A percentile compares a stretch with the other conserved stretches of the same genome.
Evolutionary conservation across 352 stramenopile genomes (phyloP).

Genomic region (Blastocystis sp.): DNA sequence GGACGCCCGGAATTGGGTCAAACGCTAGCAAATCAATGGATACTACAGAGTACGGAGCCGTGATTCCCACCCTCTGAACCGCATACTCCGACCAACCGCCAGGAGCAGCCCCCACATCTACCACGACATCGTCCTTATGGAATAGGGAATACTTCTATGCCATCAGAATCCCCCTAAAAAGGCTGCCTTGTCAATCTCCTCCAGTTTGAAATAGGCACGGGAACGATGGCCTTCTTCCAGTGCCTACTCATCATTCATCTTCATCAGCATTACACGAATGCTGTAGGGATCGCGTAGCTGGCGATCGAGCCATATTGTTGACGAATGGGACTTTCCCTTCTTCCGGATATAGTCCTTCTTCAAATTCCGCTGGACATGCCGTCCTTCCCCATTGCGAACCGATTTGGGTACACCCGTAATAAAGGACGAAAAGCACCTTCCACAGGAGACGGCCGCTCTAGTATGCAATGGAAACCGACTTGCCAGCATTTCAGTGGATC

Average conservation of each 20-base stretch:
- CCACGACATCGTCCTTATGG: neutral
- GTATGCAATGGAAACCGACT: too few species aligned
- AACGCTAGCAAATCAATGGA: conserved; percentile 49
- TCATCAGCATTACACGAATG: neutral
- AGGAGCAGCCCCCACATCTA: conserved; percentile 38
- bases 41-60: conserved; percentile 31
- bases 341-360: conserved; percentile 42
- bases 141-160: conserved; percentile 36
- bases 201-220: conserved; percentile 43
- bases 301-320: conserved; percentile 51
- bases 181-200: conserved; percentile 38
- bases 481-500: too few species aligned
- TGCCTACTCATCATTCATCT: conserved; percentile 5
- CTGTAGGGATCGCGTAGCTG: conserved; percentile 33
- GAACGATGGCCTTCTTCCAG: conserved; percentile 57
- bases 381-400: conserved; percentile 9
- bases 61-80: conserved; percentile 30
- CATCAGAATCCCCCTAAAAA: neutral
- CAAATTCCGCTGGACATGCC: neutral
- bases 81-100: conserved; percentile 59
- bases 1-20: conserved; percentile 32
- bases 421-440: conserved; percentile 31
- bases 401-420: conserved; percentile 13
- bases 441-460: too few species aligned
- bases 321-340: conserved; percentile 50